Base-by-base conservation (phyloP, 1,284 basidiomycete species). In the Sanghuangporus baumii region DNA sequence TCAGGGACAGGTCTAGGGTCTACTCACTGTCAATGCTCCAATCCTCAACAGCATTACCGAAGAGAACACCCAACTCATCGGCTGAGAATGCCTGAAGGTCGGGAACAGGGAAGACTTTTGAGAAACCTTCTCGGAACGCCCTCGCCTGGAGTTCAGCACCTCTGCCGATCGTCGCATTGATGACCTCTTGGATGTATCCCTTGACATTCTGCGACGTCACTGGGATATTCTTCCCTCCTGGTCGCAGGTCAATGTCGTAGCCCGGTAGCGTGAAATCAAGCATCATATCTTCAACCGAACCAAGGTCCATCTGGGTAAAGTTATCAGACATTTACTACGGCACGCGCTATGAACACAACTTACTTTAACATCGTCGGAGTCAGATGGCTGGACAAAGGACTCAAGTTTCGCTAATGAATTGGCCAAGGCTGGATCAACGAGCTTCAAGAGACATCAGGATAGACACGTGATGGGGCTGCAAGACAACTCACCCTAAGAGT, bases 241-340 rank as follows among this genome's bases (percentile, higher is more conserved):
- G 82, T 87, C 93, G 55, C 52, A 52, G 40, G 52, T 54, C 48
- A 40, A 9, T 34, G 69, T 94, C 88, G 69, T 96, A 94, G 8
- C 97, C 97, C 8, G 97, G 97, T 14, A 99, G 81, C 3, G 96
- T 98, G 73, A 98, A 98, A 76, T 99, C 96, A 37, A 99, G 82
- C 0, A 90, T 87, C 46, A 99, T 84, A 71, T 96, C 93, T 66
- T 92, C 89, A 5, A 99, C 83, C 31, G 83, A 82, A 20, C 43
- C 56, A 36, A 50, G 38, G 8, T 55, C 55, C 18, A 34, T 55
- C 59, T 65, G 11, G 12, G 34, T 3, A n/a, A 11, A 46, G 16
- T 26, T 1, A 8, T 12, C 5, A 52, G 54, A 37, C 31, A 59
- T 54, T 23, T 36, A 7, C 12, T 38, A 47, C 43, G 26, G 12